Evolutionary conservation across 805 yeast genomes (phyloP), one percentile per base, ranked within the genome.

Genomic region (Ascoidea tarda): DNA sequence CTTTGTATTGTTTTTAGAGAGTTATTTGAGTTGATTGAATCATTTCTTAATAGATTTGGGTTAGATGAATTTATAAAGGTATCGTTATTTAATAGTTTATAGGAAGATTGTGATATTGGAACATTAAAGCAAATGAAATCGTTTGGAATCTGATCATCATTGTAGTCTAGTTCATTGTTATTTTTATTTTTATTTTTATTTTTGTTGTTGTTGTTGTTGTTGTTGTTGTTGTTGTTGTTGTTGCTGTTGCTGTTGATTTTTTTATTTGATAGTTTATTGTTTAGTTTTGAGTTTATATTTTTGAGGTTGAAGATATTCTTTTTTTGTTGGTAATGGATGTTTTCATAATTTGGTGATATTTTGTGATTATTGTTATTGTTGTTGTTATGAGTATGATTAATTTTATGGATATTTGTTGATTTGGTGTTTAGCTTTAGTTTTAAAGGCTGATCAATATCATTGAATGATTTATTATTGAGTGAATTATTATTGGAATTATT

Each of bases 101-200:
- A 45, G 12, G 52, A 49, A 10, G 55, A 50, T 33, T 54, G 57
- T 1, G 55, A 54, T n/a, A 55, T 54, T 48, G 58, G 58, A 6
- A 55, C 58, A 50, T 55, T 55, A 46, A 55, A 55, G 38, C 58
- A 55, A 16, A 55, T 49, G 45, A 54, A 55, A 33, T 55, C 58
- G 32, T 55, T 50, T 6, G 58, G 58, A 6, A 55, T 42, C 33
- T 55, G 57, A 33, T 55, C 58, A 33, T 42, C 51, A 14, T 54
- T 57, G 42, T 48, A 54, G 49, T 55, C 32, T 2, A 12, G 12
- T 2, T 46, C 32, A 4, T 38, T 10, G 14, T 38, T 38, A 38
- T 38, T 38, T 10, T 38, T 38, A 38, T 38, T 38, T 10, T 38
- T 38, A 38, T 38, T 38, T 38, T 38, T 38, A 14, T 38, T 38